Base-by-base conservation (phyloP, 352 stramenopile species). In the Saprolegnia parasitica region DNA sequence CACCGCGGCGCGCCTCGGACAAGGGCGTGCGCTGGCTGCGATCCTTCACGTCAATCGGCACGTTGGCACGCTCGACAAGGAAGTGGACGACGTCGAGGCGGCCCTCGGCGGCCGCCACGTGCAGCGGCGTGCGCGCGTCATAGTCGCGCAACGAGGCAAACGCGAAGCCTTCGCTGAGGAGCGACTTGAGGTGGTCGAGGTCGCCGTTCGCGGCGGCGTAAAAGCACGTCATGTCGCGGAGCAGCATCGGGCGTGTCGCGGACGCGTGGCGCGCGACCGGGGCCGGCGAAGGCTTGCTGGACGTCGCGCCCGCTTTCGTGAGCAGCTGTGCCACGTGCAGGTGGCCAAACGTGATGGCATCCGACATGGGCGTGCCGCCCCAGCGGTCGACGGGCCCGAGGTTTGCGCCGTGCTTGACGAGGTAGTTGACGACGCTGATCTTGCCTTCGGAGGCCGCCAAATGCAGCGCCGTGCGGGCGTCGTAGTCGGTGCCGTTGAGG, bases 111-210 rank as follows among this genome's bases (percentile, higher is more conserved):
- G 79, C 75, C 3, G 82, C 83, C 16, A 93, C 60, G 65, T 93
- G 85, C 32, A 93, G 56, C 18, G 83, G 75, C 26, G 83, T 90
- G 37, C 85, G 68, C 50, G 76, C 78, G 67, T 93, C 83, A 61
- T 90, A 90, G 70, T 93, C 85, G 6, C 77, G 80, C 40, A 80
- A 72, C 58, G 89, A 78, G 4, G 16, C 35, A 49, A 74, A 64
- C 35, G 70, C 61, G 13, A 74, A 29, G 8, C 68, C 68, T 23
- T 57, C 23, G 10, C 35, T 39, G 29, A 67, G 37, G 20, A 68
- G 61, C 45, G 49, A 47, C 21, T 61, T 63, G n/a, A 76, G 26
- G 54, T 71, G 40, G 20, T 75, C 50, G 29, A 78, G 29, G 40
- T 76, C 65, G 8, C 71, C 71, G 37, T 75, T 56, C 16, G 49